Evolutionary conservation across 1,139 yeast genomes (phyloP).

Genomic region (Candida freyschussii): DNA sequence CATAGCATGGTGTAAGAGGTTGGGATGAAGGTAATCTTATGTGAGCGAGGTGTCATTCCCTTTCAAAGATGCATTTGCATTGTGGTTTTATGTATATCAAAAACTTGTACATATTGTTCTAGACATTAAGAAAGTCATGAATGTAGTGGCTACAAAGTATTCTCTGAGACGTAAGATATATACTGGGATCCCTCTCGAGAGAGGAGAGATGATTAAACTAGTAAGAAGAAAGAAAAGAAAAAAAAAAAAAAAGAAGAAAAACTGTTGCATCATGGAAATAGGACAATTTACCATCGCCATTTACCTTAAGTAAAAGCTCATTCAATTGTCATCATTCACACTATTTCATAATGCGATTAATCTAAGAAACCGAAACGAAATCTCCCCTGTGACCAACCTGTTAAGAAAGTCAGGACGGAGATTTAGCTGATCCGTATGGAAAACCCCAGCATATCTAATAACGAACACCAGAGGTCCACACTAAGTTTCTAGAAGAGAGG

Average conservation of each 20-base stretch:
- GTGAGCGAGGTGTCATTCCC: no score
- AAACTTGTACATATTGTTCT: no score
- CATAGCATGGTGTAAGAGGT: no score
- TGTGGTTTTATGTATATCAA: no score
- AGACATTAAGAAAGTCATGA: no score
- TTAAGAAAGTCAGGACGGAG: slow-evolving; percentile 27
- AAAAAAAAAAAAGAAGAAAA: slow-evolving; percentile 2
- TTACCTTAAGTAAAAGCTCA: slow-evolving; percentile 20
- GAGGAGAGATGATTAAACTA: slow-evolving; percentile 1
- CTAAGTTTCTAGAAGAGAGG: slow-evolving; percentile 26
- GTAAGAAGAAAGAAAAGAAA: not conserved
- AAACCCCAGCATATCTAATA: slow-evolving; percentile 21
- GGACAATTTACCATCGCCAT: slow-evolving; percentile 20
- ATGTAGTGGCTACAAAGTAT: no score
- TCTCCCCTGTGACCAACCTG: slow-evolving; percentile 28
- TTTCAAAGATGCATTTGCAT: no score
- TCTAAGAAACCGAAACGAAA: slow-evolving; percentile 31
- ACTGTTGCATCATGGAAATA: slow-evolving; percentile 26
- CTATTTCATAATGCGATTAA: slow-evolving; percentile 26
- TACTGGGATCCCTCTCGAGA: not conserved
- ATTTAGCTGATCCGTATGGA: slow-evolving; percentile 29
- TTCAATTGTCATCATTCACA: slow-evolving; percentile 17
- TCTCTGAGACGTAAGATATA: no score
- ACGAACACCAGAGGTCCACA: slow-evolving; percentile 21
- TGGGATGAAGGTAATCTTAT: no score